Conservation (phyloP, 495 filamentous ascomycete genomes). For the Choiromyces venosus region DNA sequence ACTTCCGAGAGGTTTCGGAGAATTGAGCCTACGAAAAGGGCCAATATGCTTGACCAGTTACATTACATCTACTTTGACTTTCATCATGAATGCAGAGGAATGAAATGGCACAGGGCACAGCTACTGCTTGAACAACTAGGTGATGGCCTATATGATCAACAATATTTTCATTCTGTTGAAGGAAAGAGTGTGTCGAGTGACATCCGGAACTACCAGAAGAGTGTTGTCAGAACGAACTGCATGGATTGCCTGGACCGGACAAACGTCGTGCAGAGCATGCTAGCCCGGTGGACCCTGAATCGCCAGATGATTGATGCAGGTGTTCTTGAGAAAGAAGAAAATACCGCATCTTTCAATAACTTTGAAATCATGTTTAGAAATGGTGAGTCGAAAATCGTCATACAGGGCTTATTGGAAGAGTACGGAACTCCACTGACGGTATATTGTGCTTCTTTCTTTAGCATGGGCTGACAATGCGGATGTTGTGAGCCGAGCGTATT, state of each 20-base stretch:
- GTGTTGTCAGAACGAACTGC: conserved; percentile 97
- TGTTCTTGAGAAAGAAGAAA: conserved; percentile 66
- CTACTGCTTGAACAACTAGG: conserved; percentile 75
- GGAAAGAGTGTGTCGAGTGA: conserved; percentile 48
- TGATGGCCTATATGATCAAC: conserved; percentile 64
- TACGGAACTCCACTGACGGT: conserved; percentile 12
- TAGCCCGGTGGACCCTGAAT: conserved; percentile 80
- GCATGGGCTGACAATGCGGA: conserved; percentile 96
- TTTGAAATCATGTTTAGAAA: conserved; percentile 93
- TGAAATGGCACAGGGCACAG: conserved; percentile 90
- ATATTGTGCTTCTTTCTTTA: conserved; percentile 9
- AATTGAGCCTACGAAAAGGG: conserved; percentile 59
- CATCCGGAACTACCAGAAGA: conserved; percentile 55
- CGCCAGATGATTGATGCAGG: conserved; percentile 81
- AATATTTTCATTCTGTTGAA: conserved; percentile 86
- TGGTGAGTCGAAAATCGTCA: conserved; percentile 45
- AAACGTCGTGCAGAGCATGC: conserved; percentile 94
- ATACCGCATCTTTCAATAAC: conserved; percentile 62
- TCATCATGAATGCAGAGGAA: conserved; percentile 91
- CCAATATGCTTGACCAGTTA: conserved; percentile 68
- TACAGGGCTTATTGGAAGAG: neutral
- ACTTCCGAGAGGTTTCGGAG: conserved; percentile 75
- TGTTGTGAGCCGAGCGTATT: conserved; percentile 85
- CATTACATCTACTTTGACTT: conserved; percentile 99
- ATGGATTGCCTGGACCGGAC: conserved; percentile 99